Evolutionary conservation across 176 grass and related monocot genomes (phyloP).

Genomic region (Carex littledalei): DNA sequence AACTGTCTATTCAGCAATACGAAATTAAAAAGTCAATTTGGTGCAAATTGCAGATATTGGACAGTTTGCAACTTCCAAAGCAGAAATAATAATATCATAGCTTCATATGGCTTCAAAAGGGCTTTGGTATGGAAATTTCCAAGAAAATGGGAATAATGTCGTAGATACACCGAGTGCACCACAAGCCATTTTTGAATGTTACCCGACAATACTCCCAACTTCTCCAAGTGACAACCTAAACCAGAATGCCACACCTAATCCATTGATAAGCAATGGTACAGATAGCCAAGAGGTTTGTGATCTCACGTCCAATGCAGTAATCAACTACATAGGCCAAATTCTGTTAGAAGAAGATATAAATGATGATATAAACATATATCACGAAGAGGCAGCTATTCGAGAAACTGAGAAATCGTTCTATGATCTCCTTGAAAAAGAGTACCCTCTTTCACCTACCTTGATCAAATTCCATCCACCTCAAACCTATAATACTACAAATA

Average conservation of each 20-base stretch:
- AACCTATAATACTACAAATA: not conserved
- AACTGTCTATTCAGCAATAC: too few species aligned
- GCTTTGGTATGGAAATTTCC: not conserved
- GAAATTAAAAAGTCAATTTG: too few species aligned
- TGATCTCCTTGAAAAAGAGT: conserved; percentile 29
- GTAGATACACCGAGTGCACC: not conserved
- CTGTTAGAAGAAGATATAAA: conserved; percentile 56
- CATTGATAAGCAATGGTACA: too few species aligned
- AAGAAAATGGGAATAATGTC: not conserved
- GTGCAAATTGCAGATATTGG: too few species aligned
- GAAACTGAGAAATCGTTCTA: conserved; percentile 35
- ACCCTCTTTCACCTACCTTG: not conserved
- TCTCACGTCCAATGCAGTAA: conserved; percentile 26
- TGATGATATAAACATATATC: conserved; percentile 28
- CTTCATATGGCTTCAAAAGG: not conserved
- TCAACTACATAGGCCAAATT: conserved; percentile 40
- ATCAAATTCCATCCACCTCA: not conserved
- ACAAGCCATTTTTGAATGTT: not conserved
- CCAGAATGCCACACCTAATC: not conserved
- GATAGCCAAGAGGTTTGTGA: conserved; percentile 3
- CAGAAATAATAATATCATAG: not conserved
- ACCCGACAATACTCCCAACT: not conserved
- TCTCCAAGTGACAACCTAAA: not conserved
- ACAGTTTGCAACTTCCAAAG: not conserved
- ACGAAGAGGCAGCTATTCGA: conserved; percentile 24